A percentile compares a stretch with the other conserved stretches of the same genome.
phyloP scores from a whole-genome alignment of 139 green algal species.

The Edaphochlamys debaryana region DNA sequence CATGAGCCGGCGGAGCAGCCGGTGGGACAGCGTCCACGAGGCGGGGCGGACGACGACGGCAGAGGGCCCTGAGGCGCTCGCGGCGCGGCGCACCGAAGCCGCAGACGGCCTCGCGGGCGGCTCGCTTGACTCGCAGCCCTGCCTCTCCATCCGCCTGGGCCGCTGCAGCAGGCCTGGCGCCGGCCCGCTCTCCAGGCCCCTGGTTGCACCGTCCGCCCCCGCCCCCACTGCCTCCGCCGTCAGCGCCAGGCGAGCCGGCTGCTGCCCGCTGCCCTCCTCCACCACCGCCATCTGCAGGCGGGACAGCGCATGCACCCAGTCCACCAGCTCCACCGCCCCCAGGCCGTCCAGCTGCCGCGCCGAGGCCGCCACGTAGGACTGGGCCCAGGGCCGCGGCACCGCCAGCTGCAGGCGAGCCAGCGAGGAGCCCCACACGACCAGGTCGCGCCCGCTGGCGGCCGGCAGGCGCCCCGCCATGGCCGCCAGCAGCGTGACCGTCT shows the following conservation, averaged over 20 bases:
- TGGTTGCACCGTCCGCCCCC: too few relatives aligned
- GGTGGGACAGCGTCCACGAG: not conserved
- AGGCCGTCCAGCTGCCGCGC: not conserved
- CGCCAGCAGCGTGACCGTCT: not conserved
- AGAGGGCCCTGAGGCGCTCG: not conserved
- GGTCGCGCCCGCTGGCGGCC: conserved; percentile 6
- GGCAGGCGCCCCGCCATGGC: not conserved
- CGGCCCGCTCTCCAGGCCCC: too few relatives aligned
- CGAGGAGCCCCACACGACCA: conserved; percentile 5
- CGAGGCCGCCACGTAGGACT: not conserved
- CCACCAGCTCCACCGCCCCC: conserved; percentile 14
- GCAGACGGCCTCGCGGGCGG: not conserved
- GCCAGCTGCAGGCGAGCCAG: conserved; percentile 19
- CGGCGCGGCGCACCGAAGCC: not conserved
- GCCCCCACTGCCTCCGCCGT: too few relatives aligned
- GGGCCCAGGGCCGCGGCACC: conserved; percentile 6
- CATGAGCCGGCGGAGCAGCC: not conserved
- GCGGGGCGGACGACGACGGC: not conserved
- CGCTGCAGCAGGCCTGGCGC: too few relatives aligned
- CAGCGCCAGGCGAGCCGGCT: too few relatives aligned
- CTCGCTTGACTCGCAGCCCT: not conserved
- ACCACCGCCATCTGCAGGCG: not conserved
- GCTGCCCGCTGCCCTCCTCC: too few relatives aligned
- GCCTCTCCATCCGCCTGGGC: too few relatives aligned
- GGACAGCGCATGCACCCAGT: conserved; percentile 6